Base-by-base conservation (phyloP, 306 rosid genomes). In the Pyrus communis region DNA sequence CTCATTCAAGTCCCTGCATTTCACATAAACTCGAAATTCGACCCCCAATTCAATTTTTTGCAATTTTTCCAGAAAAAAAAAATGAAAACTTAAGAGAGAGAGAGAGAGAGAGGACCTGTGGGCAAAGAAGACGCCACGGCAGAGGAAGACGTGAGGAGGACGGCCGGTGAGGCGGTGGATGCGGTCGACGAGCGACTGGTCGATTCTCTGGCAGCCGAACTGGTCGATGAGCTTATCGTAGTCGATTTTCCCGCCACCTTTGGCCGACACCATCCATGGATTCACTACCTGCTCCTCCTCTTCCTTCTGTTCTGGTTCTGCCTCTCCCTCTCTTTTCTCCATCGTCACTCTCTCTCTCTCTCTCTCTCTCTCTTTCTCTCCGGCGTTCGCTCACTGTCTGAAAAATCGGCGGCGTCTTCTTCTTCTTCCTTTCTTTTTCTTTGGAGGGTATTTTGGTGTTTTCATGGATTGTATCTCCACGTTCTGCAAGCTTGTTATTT, bases 121-220 rank as follows among this genome's bases (percentile, higher is more conserved):
- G 22, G 98, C 93, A 59, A 96, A 96, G 87, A 96, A 96, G 83
- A 92, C 98, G 67, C 87, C 91, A 13, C 98, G 99, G 75, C 98
- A 91, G 78, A 91, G 98, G 83, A 96, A 92, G 43, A 88, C 88
- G 72, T 92, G 99, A 17, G 98, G 82, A 19, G 88, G 73, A 8
- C 84, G 93, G 64, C 91, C 82, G 65, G 99, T 96, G 70, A 96
- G 87, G 11, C 88, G 88, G 28, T 85, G 86, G 21, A 92, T 87
- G 22, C 90, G 93, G 21, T 88, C 85, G 71, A 96, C 33, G 64
- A 87, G 85, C 6, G 90, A 52, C 1, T 79, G 78, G 43, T 92
- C 87, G 69, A 96, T 89, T 59, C 91, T 85, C 80, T 91, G 95
- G 75, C 98, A 96, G 9, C 98, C 99, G 70, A 96, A 96, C 42